Conservation (phyloP, 768 basidiomycete species). For the Termitomyces sp. region DNA sequence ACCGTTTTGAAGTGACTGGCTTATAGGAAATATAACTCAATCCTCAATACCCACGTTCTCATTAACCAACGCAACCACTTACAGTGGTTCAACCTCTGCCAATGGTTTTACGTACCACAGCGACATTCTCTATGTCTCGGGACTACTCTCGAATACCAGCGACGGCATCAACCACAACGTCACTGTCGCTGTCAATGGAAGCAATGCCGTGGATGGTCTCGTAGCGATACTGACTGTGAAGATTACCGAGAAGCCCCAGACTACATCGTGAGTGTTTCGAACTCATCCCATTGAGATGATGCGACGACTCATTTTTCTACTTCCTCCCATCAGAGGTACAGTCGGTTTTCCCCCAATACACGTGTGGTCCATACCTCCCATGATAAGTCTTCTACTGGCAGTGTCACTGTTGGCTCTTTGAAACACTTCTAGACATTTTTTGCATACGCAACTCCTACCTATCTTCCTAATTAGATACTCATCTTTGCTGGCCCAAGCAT, state of each 20-base stretch:
- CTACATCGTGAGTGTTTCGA: slow-evolving; percentile 26
- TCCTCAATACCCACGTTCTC: slow-evolving; percentile 40
- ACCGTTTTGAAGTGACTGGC: slow-evolving; percentile 56
- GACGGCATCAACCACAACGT: slow-evolving; percentile 65
- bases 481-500: background rate
- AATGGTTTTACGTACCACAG: slow-evolving; percentile 74
- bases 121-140: slow-evolving; percentile 61
- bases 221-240: slow-evolving; percentile 76
- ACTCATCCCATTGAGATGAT: background rate
- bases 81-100: slow-evolving; percentile 57
- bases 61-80: slow-evolving; percentile 59
- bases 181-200: slow-evolving; percentile 45
- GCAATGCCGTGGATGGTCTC: slow-evolving; percentile 75
- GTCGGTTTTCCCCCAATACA: background rate
- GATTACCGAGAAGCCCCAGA: slow-evolving; percentile 40
- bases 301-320: background rate
- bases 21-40: slow-evolving; percentile 80
- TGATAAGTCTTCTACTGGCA: background rate
- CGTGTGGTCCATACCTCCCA: background rate
- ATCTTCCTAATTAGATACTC: slow-evolving; percentile 3
- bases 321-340: slow-evolving; percentile 1
- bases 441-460: background rate
- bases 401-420: slow-evolving; percentile 7
- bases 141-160: slow-evolving; percentile 67
- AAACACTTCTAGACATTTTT: background rate